Evolutionary conservation across 805 yeast species (phyloP).

Genomic region (Suhomyces tanzawaensis): DNA sequence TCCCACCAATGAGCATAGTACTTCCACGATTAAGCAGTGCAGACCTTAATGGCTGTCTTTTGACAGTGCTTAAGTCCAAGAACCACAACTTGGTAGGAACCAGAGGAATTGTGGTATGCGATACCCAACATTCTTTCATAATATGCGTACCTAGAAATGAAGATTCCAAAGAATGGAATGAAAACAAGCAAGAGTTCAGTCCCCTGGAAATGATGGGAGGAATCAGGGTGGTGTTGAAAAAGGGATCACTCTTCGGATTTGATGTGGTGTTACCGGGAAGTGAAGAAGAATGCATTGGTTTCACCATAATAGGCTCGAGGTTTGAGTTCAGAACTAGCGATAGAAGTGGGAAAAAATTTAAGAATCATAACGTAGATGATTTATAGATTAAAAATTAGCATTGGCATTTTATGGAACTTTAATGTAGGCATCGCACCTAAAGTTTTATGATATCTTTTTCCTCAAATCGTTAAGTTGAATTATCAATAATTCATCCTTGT

Average conservation of each 20-base stretch:
- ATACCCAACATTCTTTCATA: slow-evolving; percentile 69
- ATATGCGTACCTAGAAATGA: slow-evolving; percentile 49
- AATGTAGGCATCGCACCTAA: too few relatives aligned
- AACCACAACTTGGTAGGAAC: slow-evolving; percentile 59
- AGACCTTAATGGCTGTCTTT: slow-evolving; percentile 75
- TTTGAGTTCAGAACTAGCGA: slow-evolving; percentile 74
- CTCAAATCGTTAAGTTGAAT: slow-evolving; percentile 21
- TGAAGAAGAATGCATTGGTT: slow-evolving; percentile 43
- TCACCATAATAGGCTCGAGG: slow-evolving; percentile 76
- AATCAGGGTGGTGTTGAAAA: slow-evolving; percentile 62
- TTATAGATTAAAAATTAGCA: too few relatives aligned
- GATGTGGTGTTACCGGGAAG: slow-evolving; percentile 33
- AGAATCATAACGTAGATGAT: slow-evolving; percentile 71
- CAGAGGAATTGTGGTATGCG: slow-evolving; percentile 80
- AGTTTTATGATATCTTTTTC: too few relatives aligned
- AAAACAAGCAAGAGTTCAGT: slow-evolving; percentile 16
- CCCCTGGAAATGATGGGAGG: slow-evolving; percentile 53
- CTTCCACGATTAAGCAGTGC: slow-evolving; percentile 66
- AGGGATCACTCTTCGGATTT: slow-evolving; percentile 61
- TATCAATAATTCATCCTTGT: slow-evolving; percentile 21
- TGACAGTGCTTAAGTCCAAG: slow-evolving; percentile 57
- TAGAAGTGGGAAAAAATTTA: slow-evolving; percentile 81
- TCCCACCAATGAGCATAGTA: slow-evolving; percentile 29
- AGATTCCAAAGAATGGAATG: slow-evolving; percentile 33
- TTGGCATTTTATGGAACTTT: too few relatives aligned